Percentiles rank a stretch among this genome's conserved stretches.
These are phyloP conservation scores for Leishmania amazonensis DNA, from an alignment of 208 protist species.

Conservation along the genomic window DNA sequence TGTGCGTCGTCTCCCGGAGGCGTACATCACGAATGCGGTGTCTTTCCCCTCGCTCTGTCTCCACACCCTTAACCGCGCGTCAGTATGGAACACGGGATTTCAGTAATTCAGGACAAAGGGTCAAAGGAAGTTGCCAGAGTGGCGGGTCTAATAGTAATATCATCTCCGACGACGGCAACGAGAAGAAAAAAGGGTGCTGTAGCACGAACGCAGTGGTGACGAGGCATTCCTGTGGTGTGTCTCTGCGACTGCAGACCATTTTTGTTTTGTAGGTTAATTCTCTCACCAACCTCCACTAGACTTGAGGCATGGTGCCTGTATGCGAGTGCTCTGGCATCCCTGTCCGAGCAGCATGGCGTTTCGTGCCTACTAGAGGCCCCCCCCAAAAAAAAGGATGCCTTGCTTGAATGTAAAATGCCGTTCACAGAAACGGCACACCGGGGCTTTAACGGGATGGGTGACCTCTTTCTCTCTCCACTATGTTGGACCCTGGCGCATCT, in stretches of 20 bases:
- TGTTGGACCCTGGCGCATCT: too few relatives aligned
- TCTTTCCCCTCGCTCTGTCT: background rate
- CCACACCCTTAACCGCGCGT: background rate
- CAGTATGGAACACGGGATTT: background rate
- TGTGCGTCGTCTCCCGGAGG: background rate
- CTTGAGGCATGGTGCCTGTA: background rate
- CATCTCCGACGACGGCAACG: background rate
- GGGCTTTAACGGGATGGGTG: background rate
- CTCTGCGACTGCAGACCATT: background rate
- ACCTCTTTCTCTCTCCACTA: background rate
- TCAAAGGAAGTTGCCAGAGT: background rate
- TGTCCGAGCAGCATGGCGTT: background rate
- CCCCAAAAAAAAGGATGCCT: background rate
- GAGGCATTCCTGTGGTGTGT: background rate
- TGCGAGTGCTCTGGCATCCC: background rate
- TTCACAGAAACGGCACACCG: too few relatives aligned
- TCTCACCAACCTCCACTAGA: background rate
- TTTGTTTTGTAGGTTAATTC: too few relatives aligned
- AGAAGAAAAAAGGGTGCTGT: background rate
- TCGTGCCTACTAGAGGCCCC: background rate
- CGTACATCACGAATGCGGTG: background rate
- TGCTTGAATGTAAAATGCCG: background rate
- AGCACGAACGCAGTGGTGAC: background rate
- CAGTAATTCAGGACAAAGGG: background rate
- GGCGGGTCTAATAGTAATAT: conserved; percentile 2